phyloP scores from a whole-genome alignment of 257 asterid species.

The Solanum okadae region DNA sequence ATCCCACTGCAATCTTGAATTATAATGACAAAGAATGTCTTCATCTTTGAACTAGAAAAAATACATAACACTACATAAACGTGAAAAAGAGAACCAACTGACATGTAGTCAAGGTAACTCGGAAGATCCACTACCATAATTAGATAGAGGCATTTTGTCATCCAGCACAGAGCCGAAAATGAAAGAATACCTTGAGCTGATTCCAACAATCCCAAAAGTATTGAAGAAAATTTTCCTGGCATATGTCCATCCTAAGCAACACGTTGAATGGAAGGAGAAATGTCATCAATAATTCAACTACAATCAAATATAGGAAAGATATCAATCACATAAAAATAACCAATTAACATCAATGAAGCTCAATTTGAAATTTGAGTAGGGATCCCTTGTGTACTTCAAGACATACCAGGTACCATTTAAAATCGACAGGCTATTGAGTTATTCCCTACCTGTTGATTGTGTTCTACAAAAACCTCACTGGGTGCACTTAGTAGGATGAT shows the following conservation, averaged over 20 bases:
- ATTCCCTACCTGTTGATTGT: not conserved
- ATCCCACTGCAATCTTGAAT: not conserved
- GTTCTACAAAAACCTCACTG: not conserved
- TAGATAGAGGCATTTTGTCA: not conserved
- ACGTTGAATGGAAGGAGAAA: constrained; percentile 13
- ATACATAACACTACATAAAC: not conserved
- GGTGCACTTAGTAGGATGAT: not conserved
- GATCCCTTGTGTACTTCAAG: not conserved
- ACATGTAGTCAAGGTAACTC: not conserved
- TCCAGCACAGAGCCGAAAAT: not conserved
- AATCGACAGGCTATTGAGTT: not conserved
- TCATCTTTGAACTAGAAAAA: not conserved
- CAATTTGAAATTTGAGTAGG: not conserved
- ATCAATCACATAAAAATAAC: not conserved
- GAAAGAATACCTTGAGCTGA: constrained; percentile 50
- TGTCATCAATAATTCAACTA: not conserved
- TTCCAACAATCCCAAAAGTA: constrained; percentile 88
- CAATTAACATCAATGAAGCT: not conserved
- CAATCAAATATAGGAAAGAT: not conserved
- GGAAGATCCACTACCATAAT: not conserved
- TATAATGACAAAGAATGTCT: not conserved
- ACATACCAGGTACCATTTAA: not conserved
- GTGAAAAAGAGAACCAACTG: not conserved
- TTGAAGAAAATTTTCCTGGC: constrained; percentile 67
- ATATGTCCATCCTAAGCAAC: constrained; percentile 61